These are phyloP conservation scores for Holtermanniella nyarrowii DNA, from an alignment of 768 basidiomycete genomes.

Conservation along the genomic window DNA sequence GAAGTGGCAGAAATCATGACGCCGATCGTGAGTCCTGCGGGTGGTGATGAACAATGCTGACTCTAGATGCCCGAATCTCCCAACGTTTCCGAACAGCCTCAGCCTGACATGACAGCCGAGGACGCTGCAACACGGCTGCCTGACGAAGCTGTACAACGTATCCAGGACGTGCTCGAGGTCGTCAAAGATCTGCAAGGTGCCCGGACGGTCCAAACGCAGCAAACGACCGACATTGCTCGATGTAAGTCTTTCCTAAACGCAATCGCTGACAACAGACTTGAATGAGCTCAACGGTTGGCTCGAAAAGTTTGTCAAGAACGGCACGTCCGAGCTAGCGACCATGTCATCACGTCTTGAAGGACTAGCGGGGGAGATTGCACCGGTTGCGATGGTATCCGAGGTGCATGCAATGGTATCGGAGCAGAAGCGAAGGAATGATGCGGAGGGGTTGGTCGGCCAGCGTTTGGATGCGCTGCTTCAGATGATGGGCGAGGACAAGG, in stretches of 20 bases:
- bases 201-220: slow-evolving; percentile 33
- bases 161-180: slow-evolving; percentile 26
- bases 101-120: slow-evolving; percentile 4
- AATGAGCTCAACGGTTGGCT: slow-evolving; percentile 54
- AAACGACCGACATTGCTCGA: slow-evolving; percentile 38
- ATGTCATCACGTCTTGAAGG: slow-evolving; percentile 54
- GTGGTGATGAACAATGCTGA: too few species aligned
- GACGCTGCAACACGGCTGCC: slow-evolving; percentile 5
- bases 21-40: slow-evolving; percentile 22
- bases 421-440: slow-evolving; percentile 44
- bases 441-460: slow-evolving; percentile 49
- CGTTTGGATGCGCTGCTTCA: slow-evolving; percentile 31
- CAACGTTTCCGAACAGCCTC: slow-evolving; percentile 1
- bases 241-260: slow-evolving; percentile 20
- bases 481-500: slow-evolving; percentile 34
- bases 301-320: slow-evolving; percentile 66
- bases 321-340: slow-evolving; percentile 60
- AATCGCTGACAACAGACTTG: slow-evolving; percentile 22
- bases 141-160: slow-evolving; percentile 18
- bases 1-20: slow-evolving; percentile 36
- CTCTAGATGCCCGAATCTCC: slow-evolving; percentile 5
- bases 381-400: slow-evolving; percentile 37
- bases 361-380: slow-evolving; percentile 48
- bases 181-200: slow-evolving; percentile 34
- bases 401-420: slow-evolving; percentile 44